A percentile compares a stretch with the other conserved stretches of the same genome.
Evolutionary conservation across 768 basidiomycete genomes (phyloP).

Genomic region (Pisolithus orientalis): DNA sequence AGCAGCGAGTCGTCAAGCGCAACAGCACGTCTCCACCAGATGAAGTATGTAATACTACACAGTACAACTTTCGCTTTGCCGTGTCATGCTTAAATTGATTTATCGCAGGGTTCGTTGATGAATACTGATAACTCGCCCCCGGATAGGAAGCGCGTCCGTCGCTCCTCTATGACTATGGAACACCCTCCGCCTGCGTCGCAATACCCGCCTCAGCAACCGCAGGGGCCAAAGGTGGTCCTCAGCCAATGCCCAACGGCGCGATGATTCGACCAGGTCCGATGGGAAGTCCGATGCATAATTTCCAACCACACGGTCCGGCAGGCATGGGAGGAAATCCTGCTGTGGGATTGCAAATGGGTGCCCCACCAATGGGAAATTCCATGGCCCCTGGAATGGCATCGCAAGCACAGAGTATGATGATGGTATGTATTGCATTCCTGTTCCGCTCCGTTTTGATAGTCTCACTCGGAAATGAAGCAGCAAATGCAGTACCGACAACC

Average conservation of each 20-base stretch:
- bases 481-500: constrained; percentile 32
- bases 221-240: constrained; percentile 19
- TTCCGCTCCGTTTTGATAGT: background rate
- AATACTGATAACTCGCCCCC: constrained; percentile 53
- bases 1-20: constrained; percentile 35
- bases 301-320: constrained; percentile 24
- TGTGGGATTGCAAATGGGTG: constrained; percentile 30
- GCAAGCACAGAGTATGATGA: constrained; percentile 20
- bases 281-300: constrained; percentile 30
- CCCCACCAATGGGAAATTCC: constrained; percentile 21
- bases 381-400: constrained; percentile 22
- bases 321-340: constrained; percentile 23
- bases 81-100: background rate
- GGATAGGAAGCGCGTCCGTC: constrained; percentile 46
- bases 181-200: constrained; percentile 33
- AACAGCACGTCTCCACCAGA: constrained; percentile 60
- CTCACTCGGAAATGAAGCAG: constrained; percentile 11
- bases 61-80: background rate
- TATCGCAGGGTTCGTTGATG: constrained; percentile 41
- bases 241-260: constrained; percentile 34
- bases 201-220: constrained; percentile 29
- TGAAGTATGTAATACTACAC: constrained; percentile 35
- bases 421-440: constrained; percentile 17
- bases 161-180: constrained; percentile 41
- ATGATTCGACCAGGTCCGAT: constrained; percentile 33